phyloP scores from a whole-genome alignment of 139 green algal genomes.

The Chlamydomonas incerta region DNA sequence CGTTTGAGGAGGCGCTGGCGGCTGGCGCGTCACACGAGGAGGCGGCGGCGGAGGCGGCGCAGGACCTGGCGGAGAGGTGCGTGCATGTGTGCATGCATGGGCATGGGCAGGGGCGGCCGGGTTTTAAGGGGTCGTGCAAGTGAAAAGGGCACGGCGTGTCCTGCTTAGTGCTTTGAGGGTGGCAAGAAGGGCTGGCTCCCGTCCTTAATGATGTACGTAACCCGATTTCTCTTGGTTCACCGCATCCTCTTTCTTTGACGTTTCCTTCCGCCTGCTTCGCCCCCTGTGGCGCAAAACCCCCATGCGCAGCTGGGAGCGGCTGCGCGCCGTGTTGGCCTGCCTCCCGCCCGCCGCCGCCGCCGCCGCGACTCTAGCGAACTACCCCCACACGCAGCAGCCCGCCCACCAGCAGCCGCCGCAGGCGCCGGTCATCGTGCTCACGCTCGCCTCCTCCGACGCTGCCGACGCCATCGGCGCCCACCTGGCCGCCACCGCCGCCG shows the following conservation, averaged over 20 bases:
- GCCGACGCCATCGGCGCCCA: slow-evolving; percentile 10
- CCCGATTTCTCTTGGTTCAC: too few species aligned
- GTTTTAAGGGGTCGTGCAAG: too few species aligned
- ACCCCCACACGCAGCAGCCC: background rate
- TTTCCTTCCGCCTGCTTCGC: background rate
- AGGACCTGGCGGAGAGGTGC: slow-evolving; percentile 34
- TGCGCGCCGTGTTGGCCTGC: background rate
- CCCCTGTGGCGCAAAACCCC: too few species aligned
- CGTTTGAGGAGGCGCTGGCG: slow-evolving; percentile 22
- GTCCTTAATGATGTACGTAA: too few species aligned
- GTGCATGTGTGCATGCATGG: too few species aligned
- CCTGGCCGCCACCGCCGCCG: background rate
- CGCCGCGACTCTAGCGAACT: background rate
- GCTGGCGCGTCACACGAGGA: background rate
- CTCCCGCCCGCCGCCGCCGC: background rate
- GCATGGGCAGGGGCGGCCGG: too few species aligned
- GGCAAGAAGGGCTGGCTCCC: too few species aligned
- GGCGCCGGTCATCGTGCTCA: background rate
- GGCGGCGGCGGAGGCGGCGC: slow-evolving; percentile 11
- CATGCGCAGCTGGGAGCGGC: slow-evolving; percentile 23
- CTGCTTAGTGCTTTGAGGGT: too few species aligned
- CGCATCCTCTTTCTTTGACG: too few species aligned
- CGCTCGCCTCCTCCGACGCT: background rate
- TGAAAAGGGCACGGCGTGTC: too few species aligned
- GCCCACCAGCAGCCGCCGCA: background rate